A percentile compares a stretch with the other conserved stretches of the same genome.
These are phyloP conservation scores for Boletus coccyginus DNA, from an alignment of 768 basidiomycete species.

Conservation along the genomic window DNA sequence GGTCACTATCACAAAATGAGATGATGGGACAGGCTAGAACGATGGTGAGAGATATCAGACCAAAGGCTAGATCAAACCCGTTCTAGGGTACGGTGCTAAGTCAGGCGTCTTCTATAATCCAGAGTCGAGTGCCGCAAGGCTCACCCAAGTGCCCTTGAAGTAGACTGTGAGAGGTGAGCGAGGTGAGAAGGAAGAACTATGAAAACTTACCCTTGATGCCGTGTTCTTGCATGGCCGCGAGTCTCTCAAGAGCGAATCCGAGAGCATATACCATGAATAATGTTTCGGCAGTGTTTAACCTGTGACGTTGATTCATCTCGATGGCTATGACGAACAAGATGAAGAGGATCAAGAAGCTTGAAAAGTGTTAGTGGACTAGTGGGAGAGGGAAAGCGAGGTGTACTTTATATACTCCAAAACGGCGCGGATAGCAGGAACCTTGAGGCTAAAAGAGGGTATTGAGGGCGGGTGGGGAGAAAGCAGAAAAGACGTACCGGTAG, in stretches of 20 bases:
- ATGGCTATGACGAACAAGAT: conserved; percentile 77
- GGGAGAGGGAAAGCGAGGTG: conserved; percentile 1
- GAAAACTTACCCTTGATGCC: conserved; percentile 70
- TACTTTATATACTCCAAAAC: conserved; percentile 89
- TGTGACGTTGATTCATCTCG: conserved; percentile 61
- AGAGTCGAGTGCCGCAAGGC: conserved; percentile 8
- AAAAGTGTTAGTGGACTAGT: not conserved
- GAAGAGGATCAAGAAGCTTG: conserved; percentile 75
- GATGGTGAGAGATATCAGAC: conserved; percentile 35
- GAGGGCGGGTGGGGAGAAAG: not conserved
- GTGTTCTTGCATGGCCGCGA: conserved; percentile 95
- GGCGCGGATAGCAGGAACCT: conserved; percentile 89
- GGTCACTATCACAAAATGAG: conserved; percentile 49
- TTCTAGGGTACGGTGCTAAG: conserved; percentile 47
- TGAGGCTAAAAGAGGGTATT: conserved; percentile 51
- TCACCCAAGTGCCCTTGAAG: conserved; percentile 83
- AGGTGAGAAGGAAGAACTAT: not conserved
- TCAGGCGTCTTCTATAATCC: conserved; percentile 15
- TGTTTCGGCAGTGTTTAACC: conserved; percentile 63
- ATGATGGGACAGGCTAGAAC: not conserved
- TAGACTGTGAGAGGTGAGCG: conserved; percentile 49
- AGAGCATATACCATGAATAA: conserved; percentile 75
- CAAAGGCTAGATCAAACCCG: conserved; percentile 91
- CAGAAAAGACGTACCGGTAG: conserved; percentile 61
- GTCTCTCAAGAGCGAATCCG: conserved; percentile 88